Percentiles rank a stretch among this genome's conserved stretches.
Evolutionary conservation across 441 rosid species (phyloP).

Genomic region (Pelargonium myrrhifolium): DNA sequence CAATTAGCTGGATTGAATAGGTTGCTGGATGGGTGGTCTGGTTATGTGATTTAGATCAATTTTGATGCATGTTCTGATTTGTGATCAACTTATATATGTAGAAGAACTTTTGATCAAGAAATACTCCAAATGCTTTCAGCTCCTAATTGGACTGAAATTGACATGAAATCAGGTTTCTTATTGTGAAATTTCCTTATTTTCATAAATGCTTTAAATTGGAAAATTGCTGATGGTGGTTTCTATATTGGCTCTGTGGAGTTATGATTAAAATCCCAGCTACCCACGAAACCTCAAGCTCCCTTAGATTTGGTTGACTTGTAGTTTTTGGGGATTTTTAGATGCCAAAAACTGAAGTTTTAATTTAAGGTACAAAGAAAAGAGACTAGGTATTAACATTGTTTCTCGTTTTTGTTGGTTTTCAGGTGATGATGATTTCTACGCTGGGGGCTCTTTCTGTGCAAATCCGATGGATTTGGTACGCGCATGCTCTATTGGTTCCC

Average conservation of each 20-base stretch:
- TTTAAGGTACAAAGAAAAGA: too few relatives aligned
- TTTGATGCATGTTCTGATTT: background rate
- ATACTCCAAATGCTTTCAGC: background rate
- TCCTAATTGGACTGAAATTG: background rate
- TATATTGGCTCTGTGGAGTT: background rate
- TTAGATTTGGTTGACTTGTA: background rate
- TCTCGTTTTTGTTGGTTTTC: constrained; percentile 16
- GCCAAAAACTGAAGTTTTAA: too few relatives aligned
- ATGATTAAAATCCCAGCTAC: too few relatives aligned
- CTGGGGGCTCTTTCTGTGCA: constrained; percentile 48
- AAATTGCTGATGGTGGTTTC: background rate
- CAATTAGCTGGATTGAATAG: background rate
- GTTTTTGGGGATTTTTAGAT: background rate
- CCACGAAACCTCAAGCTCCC: background rate
- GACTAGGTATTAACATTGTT: background rate
- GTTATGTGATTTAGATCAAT: background rate
- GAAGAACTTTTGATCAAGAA: background rate
- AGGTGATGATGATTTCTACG: constrained; percentile 72
- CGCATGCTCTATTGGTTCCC: constrained; percentile 42
- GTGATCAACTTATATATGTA: too few relatives aligned
- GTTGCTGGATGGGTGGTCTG: background rate
- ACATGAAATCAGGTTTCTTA: background rate
- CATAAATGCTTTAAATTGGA: background rate
- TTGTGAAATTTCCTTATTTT: background rate
- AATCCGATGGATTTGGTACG: constrained; percentile 57